Evolutionary conservation across 805 yeast genomes (phyloP), one percentile per base, ranked within the genome.

Genomic region (Hanseniaspora hatyaiensis): DNA sequence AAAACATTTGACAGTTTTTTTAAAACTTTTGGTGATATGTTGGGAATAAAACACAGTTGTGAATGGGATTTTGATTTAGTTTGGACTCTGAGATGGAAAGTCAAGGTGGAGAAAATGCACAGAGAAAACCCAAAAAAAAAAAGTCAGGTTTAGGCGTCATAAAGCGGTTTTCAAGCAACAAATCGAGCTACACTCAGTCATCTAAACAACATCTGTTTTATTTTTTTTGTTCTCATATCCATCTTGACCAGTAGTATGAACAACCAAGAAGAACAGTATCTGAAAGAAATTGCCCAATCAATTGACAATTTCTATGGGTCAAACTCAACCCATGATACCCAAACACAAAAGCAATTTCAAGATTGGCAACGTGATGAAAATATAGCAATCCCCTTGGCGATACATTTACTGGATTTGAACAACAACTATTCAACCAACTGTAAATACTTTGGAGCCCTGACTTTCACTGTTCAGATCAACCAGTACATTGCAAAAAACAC

Each of bases 371-470:
- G 56, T 39, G 60, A 64, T 5, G 40, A 34, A 12, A 43, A 18
- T 8, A 34, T 43, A n/a, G 66, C 65, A 1, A 47, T 54, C 29
- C 54, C 51, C 11, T 40, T 62, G 12, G 66, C 64, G 2, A 54
- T 55, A 47, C 61, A 56, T 24, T 40, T 63, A 33, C 42, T 63
- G 18, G 32, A 30, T 19, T 2, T 31, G 19, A 50, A 52, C 19
- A 49, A 50, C 2, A 40, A 31, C 2, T 57, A 47, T 38, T 57
- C 62, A 15, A 34, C 58, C 5, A 59, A 62, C 50, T 61, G 58
- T 11, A 55, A 58, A 43, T 63, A 61, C 51, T 63, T 63, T 49
- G 66, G 65, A 45, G 66, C 66, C 2, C 48, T 63, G 32, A 62
- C 65, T 4, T 52, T 60, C 15, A 57, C 66, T 13, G 66, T 63